Evolutionary conservation across 129 eudicot species (phyloP).

Genomic region (sunflower (Helianthus annuus)): HanXRQr2.0-SUNRISE NC_035433.2:73695317-73695816

Average conservation of each 20-base stretch:
- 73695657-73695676: not conserved
- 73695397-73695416: constrained; percentile 6
- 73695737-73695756: constrained; percentile 64
- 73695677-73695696: not conserved
- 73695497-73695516: constrained; percentile 67
- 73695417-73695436: not conserved
- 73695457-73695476: not conserved
- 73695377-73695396: constrained; percentile 8
- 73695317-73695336: constrained; percentile 22
- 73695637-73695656: constrained; percentile 50
- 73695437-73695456: constrained; percentile 4
- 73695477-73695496: constrained; percentile 1
- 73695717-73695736: constrained; percentile 65
- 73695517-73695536: constrained; percentile 88
- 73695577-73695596: constrained; percentile 82
- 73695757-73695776: constrained; percentile 50
- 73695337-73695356: constrained; percentile 21
- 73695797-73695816: constrained; percentile 92
- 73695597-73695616: constrained; percentile 91
- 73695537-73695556: constrained; percentile 97
- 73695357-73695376: constrained; percentile 25
- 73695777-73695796: constrained; percentile 81
- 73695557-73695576: constrained; percentile 86
- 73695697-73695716: constrained; percentile 43
- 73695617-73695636: constrained; percentile 70